Evolutionary conservation across 1,139 yeast species (phyloP).

Genomic region (Ogataea hybrid): DNA sequence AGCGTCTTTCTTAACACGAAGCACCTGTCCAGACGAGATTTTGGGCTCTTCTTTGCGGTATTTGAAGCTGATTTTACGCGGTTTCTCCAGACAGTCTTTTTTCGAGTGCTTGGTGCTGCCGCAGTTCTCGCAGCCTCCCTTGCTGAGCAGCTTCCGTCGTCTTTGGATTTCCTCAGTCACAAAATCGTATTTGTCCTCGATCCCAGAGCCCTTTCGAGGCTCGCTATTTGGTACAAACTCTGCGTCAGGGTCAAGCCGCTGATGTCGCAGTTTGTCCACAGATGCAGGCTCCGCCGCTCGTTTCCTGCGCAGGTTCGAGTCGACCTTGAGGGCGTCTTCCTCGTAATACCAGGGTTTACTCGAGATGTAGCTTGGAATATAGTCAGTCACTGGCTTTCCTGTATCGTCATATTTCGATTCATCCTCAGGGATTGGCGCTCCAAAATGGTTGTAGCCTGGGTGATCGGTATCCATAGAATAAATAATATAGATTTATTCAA

Average conservation of each 20-base stretch:
- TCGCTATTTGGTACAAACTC: conserved; percentile 33
- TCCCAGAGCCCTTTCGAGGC: conserved; percentile 37
- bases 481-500: neutral
- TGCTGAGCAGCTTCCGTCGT: conserved; percentile 25
- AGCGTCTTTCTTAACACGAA: conserved; percentile 35
- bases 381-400: conserved; percentile 38
- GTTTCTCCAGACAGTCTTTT: conserved; percentile 51
- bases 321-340: conserved; percentile 22
- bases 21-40: conserved; percentile 27
- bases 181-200: conserved; percentile 32
- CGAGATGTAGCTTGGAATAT: conserved; percentile 46
- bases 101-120: conserved; percentile 47
- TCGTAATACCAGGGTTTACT: conserved; percentile 52
- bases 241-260: conserved; percentile 38
- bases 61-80: conserved; percentile 33
- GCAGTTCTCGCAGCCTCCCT: conserved; percentile 50
- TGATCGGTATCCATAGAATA: conserved; percentile 9
- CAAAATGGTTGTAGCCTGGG: conserved; percentile 7
- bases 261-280: conserved; percentile 48
- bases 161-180: conserved; percentile 17
- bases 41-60: conserved; percentile 13
- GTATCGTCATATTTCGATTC: conserved; percentile 32
- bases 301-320: conserved; percentile 28
- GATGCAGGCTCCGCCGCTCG: conserved; percentile 25
- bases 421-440: conserved; percentile 11